Evolutionary conservation across 192 early-diverging fungal genomes (phyloP).

Genomic region (Glomus cerebriforme): DNA sequence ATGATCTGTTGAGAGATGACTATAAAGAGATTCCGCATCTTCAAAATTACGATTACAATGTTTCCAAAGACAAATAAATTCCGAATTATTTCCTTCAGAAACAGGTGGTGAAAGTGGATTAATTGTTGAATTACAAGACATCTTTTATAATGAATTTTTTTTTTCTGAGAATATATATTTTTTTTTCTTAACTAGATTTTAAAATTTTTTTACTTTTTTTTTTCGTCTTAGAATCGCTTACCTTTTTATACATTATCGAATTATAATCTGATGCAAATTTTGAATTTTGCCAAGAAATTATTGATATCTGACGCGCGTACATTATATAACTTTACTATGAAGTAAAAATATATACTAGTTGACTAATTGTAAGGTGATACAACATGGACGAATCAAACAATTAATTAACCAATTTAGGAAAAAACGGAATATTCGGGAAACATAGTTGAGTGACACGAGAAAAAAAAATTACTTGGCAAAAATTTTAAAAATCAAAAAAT

Average conservation of each 20-base stretch:
- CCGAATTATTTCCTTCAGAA: background rate
- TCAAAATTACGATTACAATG: slow-evolving; percentile 53
- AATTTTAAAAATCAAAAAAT: background rate
- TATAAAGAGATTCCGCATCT: slow-evolving; percentile 83
- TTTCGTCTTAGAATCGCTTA: background rate
- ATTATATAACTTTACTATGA: background rate
- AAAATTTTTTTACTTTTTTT: too few species aligned
- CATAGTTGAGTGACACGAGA: background rate
- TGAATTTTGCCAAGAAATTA: background rate
- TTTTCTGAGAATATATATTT: background rate
- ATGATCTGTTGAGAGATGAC: slow-evolving; percentile 85
- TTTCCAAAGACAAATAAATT: slow-evolving; percentile 49
- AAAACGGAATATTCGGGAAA: background rate
- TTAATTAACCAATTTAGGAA: background rate
- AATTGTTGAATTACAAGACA: background rate
- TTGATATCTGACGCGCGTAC: background rate
- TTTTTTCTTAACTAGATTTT: too few species aligned
- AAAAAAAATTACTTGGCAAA: background rate
- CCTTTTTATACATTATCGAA: background rate
- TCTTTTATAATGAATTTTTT: background rate
- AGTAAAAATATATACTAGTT: background rate
- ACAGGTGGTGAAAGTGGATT: background rate
- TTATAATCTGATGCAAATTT: background rate
- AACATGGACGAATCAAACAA: background rate
- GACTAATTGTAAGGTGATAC: background rate